Base-by-base conservation (phyloP, 768 basidiomycete genomes). In the Pleurotus cornucopiae region DNA sequence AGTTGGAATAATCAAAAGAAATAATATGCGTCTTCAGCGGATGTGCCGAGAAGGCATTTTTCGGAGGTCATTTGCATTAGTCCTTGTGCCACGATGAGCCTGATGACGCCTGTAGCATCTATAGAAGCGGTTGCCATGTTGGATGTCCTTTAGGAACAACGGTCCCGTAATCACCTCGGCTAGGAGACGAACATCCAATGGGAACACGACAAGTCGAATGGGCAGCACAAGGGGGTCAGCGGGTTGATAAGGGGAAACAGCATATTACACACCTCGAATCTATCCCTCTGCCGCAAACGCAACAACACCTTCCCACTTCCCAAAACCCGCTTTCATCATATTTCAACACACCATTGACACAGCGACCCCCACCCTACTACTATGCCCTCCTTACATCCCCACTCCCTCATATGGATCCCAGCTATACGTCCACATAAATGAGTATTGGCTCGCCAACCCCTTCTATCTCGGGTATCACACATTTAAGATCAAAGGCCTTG, bases 401-500 rank as follows among this genome's bases (percentile, higher is more conserved):
- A 44, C n/a, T 11, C 14, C 37, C 34, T 16, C 25, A 37, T 46
- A 16, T 54, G 60, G 57, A 49, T 54, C 57, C 61, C 57, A 63
- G 60, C 73, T 73, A 88, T 67, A 89, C 85, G 71, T 92, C 93
- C 67, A 97, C 86, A 74, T 97, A 98, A 61, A 98, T 84, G 65
- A 98, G 76, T 63, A 98, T 81, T 23, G 97, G 97, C 70, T 98
- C 95, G 54, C 96, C 97, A 23, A 95, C 91, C 46, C 93, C 91
- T 68, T 94, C 92, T 62, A 98, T 97, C 76, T 98, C 96, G 23
- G 95, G 94, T 63, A 98, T 95, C 63, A 95, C 93, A 67, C 95
- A 98, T 82, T 98, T 98, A 62, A 98, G 83, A 74, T 98, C 97
- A 66, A 98, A 98, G 30, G 95, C 94, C 67, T 98, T 96, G 47